Evolutionary conservation across 441 rosid genomes (phyloP).

Genomic region (Populus hybrid): DNA sequence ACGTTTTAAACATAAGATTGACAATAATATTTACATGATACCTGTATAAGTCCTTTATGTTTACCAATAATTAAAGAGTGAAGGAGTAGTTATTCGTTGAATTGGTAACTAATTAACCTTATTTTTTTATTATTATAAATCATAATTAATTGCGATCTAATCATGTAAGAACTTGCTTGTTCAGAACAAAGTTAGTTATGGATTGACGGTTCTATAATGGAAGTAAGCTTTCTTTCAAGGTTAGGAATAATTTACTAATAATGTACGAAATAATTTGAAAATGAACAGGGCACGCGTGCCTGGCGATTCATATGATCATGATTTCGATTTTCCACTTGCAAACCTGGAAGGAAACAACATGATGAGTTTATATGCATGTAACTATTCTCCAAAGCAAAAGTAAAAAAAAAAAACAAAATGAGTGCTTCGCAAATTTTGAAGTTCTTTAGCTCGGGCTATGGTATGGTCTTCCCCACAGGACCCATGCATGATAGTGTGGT

Average conservation of each 20-base stretch:
- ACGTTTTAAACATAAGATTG: too few species aligned
- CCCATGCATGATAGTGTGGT: background rate
- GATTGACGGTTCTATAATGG: background rate
- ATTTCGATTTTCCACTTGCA: background rate
- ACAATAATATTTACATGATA: too few species aligned
- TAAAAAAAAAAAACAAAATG: background rate
- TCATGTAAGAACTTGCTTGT: too few species aligned
- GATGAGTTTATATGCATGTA: background rate
- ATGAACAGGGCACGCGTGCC: background rate
- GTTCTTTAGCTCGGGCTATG: background rate
- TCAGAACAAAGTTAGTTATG: background rate
- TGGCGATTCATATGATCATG: background rate
- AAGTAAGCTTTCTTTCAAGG: background rate
- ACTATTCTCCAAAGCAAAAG: background rate
- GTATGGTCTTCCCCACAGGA: background rate
- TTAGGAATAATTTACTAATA: background rate
- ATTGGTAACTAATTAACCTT: too few species aligned
- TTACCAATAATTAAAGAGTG: too few species aligned
- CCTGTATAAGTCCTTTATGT: too few species aligned
- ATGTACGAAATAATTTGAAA: slow-evolving; percentile 5
- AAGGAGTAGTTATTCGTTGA: too few species aligned
- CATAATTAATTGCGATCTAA: too few species aligned
- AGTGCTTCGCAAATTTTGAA: background rate
- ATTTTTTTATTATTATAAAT: too few species aligned
- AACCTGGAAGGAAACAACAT: background rate